These are phyloP conservation scores for Phytophthora aleatoria DNA, from an alignment of 352 stramenopile species.

Conservation along the genomic window DNA sequence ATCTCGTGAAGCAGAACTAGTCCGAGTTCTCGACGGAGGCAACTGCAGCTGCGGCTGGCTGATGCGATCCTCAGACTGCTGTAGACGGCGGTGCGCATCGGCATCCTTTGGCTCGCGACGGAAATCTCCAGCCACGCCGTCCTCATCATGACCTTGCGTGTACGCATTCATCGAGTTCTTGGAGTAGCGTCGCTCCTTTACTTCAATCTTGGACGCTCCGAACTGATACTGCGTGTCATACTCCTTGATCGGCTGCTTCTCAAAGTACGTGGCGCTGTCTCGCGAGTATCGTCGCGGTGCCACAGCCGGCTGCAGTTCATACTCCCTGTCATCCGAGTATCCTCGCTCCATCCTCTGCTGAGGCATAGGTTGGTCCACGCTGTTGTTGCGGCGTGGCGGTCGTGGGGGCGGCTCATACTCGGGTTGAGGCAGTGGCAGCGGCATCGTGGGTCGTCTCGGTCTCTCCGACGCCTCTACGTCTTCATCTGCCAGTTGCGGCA, in stretches of 20 bases:
- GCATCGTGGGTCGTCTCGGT: conserved; percentile 20
- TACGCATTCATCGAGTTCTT: conserved; percentile 30
- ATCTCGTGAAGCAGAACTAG: conserved; percentile 23
- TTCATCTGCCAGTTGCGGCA: conserved; percentile 31
- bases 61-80: conserved; percentile 31
- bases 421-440: conserved; percentile 36
- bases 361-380: conserved; percentile 26
- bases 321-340: conserved; percentile 25
- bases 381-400: conserved; percentile 37
- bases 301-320: conserved; percentile 24
- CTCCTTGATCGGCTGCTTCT: conserved; percentile 26
- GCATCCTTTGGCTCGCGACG: conserved; percentile 25
- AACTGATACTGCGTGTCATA: conserved; percentile 24
- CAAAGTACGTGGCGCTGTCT: conserved; percentile 25
- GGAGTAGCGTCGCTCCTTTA: conserved; percentile 31
- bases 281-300: conserved; percentile 28
- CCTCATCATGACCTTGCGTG: conserved; percentile 21
- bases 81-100: neutral
- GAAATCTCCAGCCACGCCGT: conserved; percentile 33
- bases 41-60: conserved; percentile 14
- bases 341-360: conserved; percentile 19
- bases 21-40: conserved; percentile 10
- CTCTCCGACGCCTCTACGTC: conserved; percentile 15
- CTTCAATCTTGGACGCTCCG: conserved; percentile 12
- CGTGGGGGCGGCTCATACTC: conserved; percentile 41